These are phyloP conservation scores for Yamadazyma phyllophila DNA, from an alignment of 805 yeast species.

Conservation along the genomic window DNA sequence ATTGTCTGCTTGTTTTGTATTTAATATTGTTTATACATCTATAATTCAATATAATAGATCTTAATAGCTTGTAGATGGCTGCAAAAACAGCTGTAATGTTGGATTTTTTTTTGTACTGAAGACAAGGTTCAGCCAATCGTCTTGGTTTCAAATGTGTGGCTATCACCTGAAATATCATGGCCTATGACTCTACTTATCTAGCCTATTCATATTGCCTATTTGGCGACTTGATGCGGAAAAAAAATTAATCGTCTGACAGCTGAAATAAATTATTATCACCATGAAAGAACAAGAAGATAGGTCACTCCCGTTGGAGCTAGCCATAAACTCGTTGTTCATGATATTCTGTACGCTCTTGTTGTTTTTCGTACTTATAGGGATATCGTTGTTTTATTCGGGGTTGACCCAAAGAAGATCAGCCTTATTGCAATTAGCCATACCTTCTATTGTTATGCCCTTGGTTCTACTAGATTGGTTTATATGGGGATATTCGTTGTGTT, in stretches of 20 bases:
- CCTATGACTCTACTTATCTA: too few relatives aligned
- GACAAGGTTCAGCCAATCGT: too few relatives aligned
- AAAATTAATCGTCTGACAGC: neutral
- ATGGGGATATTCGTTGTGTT: constrained; percentile 44
- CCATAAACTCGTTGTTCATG: constrained; percentile 34
- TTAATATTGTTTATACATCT: constrained; percentile 15
- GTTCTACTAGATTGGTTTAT: constrained; percentile 42
- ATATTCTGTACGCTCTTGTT: constrained; percentile 32
- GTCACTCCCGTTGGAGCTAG: constrained; percentile 11
- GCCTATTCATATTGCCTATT: too few relatives aligned
- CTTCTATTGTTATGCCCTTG: constrained; percentile 29
- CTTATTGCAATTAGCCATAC: constrained; percentile 38
- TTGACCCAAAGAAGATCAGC: constrained; percentile 42
- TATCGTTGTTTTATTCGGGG: constrained; percentile 42
- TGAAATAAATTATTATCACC: neutral
- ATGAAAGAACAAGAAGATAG: constrained; percentile 1
- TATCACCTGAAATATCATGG: too few relatives aligned
- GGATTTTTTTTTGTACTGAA: too few relatives aligned
- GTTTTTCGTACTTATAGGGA: constrained; percentile 33
- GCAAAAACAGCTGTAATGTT: too few relatives aligned
- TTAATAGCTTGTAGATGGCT: neutral
- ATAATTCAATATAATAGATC: constrained; percentile 16
- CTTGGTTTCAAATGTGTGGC: too few relatives aligned
- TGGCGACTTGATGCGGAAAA: constrained; percentile 2
- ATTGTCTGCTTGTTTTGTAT: constrained; percentile 14